Base-by-base conservation (phyloP, 805 yeast genomes). In the Kodamaea jinghongensis region DNA sequence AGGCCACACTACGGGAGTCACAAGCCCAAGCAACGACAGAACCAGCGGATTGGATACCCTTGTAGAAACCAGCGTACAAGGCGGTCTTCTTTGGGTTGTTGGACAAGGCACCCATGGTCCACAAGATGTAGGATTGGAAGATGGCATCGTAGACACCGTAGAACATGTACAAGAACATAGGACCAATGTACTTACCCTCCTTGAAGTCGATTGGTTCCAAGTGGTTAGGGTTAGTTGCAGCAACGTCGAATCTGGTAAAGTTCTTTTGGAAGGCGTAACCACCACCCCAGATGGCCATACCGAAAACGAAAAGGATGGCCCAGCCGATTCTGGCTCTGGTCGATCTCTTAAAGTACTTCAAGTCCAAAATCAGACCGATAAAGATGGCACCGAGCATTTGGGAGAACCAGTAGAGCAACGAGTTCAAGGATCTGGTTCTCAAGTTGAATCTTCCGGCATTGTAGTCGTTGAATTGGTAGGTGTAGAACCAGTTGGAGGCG, bases 401-500 rank as follows among this genome's bases (percentile, higher is more conserved):
- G 38, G 75, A 58, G 36, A 73, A 55, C 83, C 83, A 80, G 61
- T 78, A 80, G 34, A 79, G 69, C 35, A 78, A 63, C 13, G 79
- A 75, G 63, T 79, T 79, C 52, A 79, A 69, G 3, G 84, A 75
- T 48, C 85, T 69, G 14, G 85, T 76, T 56, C 83, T 69, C 43
- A 78, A 57, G 50, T 73, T 77, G 60, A 79, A 79, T 35, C 73
- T 62, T 14, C 73, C 75, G 29, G 73, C 75, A 53, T 79, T 79
- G 58, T 72, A 66, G 43, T 74, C 78, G 55, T 78, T 77, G 51
- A 75, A 78, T 59, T 79, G 83, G 58, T 79, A 79, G 33, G 83
- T 75, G 66, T 78, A 78, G 63, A 78, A 79, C 80, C 80, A 79
- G 64, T 79, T 79, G 27, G 84, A 76, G 20, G 81, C 70, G 48